These are phyloP conservation scores for Schwanniomyces vanrijiae DNA, from an alignment of 805 yeast species.

Conservation along the genomic window DNA sequence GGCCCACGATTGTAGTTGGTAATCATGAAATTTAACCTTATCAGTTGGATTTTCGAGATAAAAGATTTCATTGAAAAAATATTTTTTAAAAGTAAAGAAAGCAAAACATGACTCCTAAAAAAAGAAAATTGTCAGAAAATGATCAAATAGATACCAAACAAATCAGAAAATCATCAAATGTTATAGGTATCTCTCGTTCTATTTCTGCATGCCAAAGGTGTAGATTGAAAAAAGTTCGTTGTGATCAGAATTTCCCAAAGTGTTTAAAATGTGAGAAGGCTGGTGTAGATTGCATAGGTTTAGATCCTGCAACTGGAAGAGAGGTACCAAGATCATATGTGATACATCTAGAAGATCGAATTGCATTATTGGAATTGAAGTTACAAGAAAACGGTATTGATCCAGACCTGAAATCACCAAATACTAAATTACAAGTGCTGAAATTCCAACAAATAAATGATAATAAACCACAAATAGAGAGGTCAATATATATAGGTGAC, in stretches of 20 bases:
- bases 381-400: constrained; percentile 43
- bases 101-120: constrained; percentile 5
- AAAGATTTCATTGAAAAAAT: not conserved
- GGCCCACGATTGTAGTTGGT: not conserved
- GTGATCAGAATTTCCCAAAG: constrained; percentile 68
- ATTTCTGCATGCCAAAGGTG: constrained; percentile 88
- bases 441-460: not conserved
- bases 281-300: constrained; percentile 72
- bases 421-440: not conserved
- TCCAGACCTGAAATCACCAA: not conserved
- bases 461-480: not conserved
- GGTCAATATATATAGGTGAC: not conserved
- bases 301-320: constrained; percentile 87
- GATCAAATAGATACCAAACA: not conserved
- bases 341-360: constrained; percentile 65
- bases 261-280: constrained; percentile 65
- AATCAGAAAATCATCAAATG: constrained; percentile 4
- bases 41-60: not conserved
- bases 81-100: not conserved
- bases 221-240: constrained; percentile 61
- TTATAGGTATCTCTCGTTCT: constrained; percentile 54
- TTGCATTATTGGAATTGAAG: constrained; percentile 54
- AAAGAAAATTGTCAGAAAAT: constrained; percentile 4
- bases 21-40: not conserved
- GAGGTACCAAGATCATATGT: constrained; percentile 82